Evolutionary conservation across 768 basidiomycete genomes (phyloP), one percentile per base, ranked within the genome.

Genomic region (Collybia sordida): DNA sequence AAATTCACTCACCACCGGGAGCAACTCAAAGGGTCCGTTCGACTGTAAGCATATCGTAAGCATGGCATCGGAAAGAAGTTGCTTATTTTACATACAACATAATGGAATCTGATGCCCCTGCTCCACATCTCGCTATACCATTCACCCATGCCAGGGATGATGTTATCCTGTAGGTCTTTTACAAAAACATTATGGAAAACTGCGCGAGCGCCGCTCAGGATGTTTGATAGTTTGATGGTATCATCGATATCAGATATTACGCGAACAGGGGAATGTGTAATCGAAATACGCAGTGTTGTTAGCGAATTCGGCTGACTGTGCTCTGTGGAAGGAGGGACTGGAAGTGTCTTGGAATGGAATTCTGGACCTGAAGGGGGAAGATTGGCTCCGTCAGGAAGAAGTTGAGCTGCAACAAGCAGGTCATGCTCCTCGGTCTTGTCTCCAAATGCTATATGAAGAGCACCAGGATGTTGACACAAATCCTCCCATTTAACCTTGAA

Each of bases 241-340:
- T 98, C 95, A 61, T 98, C 95, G 37, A 98, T 88, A 59, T 98
- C 95, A 6, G 93, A 95, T 12, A 98, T 86, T 47, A 96, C 80
- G 15, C 91, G 84, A 12, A 95, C 67, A 1, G 79, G 78, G 2
- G 80, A 78, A 58, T 83, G 71, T 0, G 86, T 80, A 28, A 92
- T 74, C 5, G 81, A 72, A 17, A 81, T 67, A 11, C 67, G 66
- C 4, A 75, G 55, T 1, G 65, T 62, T 21, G 66, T 65, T 6
- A 63, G 61, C 18, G 31, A 19, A 4, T 3, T 44, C 6, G 4
- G 19, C 23, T 36, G 18, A 27, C 19, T 47, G 50, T 35, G 54
- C 31, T 31, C 31, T 6, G 11, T 3, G 14, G 11, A 27, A 50
- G 24, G 34, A 46, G 50, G 45, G 45, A 21, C 17, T 18, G 45